Evolutionary conservation across 2,329 filamentous ascomycete genomes (phyloP).

Genomic region (Penicillium griseofulvum): DNA sequence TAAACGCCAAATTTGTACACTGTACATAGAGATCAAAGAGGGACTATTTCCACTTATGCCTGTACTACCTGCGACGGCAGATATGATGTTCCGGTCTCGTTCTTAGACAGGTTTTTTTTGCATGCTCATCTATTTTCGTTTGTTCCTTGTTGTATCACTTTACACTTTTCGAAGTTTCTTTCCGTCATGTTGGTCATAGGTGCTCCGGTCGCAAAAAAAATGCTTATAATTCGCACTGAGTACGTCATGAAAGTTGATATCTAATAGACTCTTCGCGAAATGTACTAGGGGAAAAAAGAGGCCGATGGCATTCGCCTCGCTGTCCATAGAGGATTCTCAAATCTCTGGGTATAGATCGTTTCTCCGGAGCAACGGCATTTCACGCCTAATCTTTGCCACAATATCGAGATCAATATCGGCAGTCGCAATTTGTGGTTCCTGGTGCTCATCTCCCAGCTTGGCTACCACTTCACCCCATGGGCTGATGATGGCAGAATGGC

Average conservation of each 20-base stretch:
- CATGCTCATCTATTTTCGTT: constrained; percentile 30
- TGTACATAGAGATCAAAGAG: constrained; percentile 43
- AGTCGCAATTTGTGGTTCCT: constrained; percentile 48
- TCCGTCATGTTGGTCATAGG: constrained; percentile 20
- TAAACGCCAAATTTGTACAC: constrained; percentile 35
- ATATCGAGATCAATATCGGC: constrained; percentile 56
- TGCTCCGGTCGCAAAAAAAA: constrained; percentile 17
- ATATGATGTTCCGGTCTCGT: constrained; percentile 32
- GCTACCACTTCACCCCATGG: constrained; percentile 79
- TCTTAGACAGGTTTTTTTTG: constrained; percentile 36
- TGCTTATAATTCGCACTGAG: constrained; percentile 10
- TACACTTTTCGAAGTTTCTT: constrained; percentile 16
- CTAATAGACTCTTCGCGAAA: not conserved
- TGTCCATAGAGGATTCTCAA: not conserved
- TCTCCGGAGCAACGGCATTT: constrained; percentile 58
- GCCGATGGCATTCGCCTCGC: not conserved
- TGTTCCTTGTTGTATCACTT: constrained; percentile 26
- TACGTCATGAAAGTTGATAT: not conserved
- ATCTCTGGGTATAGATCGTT: constrained; percentile 51
- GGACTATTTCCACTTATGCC: constrained; percentile 30
- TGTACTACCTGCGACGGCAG: constrained; percentile 30
- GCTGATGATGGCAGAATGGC: constrained; percentile 78
- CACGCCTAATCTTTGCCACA: constrained; percentile 52
- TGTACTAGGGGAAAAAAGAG: too few relatives aligned
- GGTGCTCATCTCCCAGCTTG: constrained; percentile 53